A percentile compares a stretch with the other conserved stretches of the same genome.
phyloP scores from a whole-genome alignment of 768 basidiomycete genomes.

The Rubroboletus pulcherrimus region DNA sequence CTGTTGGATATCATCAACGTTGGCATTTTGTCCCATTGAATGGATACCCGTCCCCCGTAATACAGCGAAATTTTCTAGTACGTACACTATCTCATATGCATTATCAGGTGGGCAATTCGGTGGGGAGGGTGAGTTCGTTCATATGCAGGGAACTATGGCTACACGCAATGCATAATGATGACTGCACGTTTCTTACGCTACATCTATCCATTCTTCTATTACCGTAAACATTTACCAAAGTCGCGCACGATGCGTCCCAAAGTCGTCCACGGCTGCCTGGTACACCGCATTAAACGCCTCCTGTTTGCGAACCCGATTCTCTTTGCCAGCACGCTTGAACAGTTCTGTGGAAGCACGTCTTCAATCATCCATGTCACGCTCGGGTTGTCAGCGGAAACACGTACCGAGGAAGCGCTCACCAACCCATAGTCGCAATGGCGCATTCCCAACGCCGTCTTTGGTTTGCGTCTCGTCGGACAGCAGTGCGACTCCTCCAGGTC shows the following conservation, averaged over 20 bases:
- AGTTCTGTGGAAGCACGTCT: conserved; percentile 40
- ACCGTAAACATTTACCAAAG: conserved; percentile 15
- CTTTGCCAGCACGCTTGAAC: conserved; percentile 54
- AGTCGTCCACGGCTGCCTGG: conserved; percentile 22
- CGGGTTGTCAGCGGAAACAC: conserved; percentile 3
- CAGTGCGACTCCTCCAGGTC: neutral
- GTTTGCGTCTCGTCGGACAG: conserved; percentile 3
- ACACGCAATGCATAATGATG: neutral
- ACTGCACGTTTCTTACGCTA: neutral
- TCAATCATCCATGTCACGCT: neutral
- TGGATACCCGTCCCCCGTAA: neutral
- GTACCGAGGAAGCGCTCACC: conserved; percentile 65
- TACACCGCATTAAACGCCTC: conserved; percentile 38
- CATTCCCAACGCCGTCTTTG: conserved; percentile 51
- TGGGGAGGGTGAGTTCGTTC: too few species aligned
- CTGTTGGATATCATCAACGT: neutral
- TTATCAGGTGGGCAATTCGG: too few species aligned
- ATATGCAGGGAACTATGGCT: conserved; percentile 6
- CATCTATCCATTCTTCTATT: neutral
- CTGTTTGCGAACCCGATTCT: conserved; percentile 45
- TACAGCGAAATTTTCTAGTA: neutral
- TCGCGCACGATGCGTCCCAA: conserved; percentile 12
- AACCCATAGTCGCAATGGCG: conserved; percentile 64
- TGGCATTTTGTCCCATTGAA: neutral
- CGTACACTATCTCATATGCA: too few species aligned